A percentile compares a stretch with the other conserved stretches of the same genome.
These are phyloP conservation scores for Triticum dicoccoides DNA, from an alignment of 176 grass and related monocot species.

Conservation along the genomic window DNA sequence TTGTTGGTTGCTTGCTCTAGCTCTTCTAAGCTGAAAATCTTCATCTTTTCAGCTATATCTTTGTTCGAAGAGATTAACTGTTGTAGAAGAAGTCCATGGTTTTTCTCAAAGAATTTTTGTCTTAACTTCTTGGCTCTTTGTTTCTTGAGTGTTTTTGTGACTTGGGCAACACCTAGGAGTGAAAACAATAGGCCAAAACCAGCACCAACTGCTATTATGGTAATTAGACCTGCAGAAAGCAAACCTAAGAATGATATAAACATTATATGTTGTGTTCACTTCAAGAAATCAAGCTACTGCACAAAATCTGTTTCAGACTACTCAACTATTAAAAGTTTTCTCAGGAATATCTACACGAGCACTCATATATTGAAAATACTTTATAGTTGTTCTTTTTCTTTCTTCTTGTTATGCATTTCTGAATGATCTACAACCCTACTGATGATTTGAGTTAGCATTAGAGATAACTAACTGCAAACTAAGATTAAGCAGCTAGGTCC, in stretches of 20 bases:
- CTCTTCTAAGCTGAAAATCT: constrained; percentile 51
- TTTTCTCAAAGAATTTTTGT: constrained; percentile 35
- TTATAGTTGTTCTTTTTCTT: too few relatives aligned
- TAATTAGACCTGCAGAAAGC: constrained; percentile 21
- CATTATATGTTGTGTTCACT: not conserved
- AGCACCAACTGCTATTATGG: constrained; percentile 26
- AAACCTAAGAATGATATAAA: not conserved
- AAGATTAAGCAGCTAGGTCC: too few relatives aligned
- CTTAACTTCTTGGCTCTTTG: constrained; percentile 21
- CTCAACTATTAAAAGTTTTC: not conserved
- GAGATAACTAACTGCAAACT: too few relatives aligned
- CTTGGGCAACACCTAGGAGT: constrained; percentile 12
- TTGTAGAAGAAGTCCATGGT: constrained; percentile 47
- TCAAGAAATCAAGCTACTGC: not conserved
- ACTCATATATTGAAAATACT: too few relatives aligned
- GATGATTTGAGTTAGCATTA: too few relatives aligned
- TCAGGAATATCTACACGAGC: not conserved
- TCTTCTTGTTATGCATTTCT: too few relatives aligned
- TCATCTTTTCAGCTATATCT: constrained; percentile 39
- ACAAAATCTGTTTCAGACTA: not conserved
- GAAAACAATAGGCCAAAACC: constrained; percentile 33
- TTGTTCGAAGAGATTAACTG: constrained; percentile 38
- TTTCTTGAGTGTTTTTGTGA: constrained; percentile 8
- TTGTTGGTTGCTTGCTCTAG: constrained; percentile 43
- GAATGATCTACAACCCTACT: too few relatives aligned